phyloP scores from a whole-genome alignment of 129 eudicot species.

The Silybum marianum region DNA sequence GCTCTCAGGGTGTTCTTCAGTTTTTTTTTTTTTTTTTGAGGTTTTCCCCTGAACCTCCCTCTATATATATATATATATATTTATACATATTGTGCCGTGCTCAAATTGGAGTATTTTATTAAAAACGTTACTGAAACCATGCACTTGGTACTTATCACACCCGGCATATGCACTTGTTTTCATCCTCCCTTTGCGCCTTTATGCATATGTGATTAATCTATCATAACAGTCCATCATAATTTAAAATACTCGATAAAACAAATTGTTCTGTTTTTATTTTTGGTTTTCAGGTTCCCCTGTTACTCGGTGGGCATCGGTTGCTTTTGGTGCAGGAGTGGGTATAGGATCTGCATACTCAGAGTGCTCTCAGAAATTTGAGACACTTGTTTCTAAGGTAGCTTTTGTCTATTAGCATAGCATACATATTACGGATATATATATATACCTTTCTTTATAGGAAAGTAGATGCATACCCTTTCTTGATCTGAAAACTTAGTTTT shows the following conservation, averaged over 20 bases:
- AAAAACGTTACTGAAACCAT: not conserved
- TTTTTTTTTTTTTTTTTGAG: too few species aligned
- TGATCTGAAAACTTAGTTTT: not conserved
- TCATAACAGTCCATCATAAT: too few species aligned
- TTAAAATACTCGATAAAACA: not conserved
- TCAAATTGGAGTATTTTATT: not conserved
- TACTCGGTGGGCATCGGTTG: slow-evolving; percentile 90
- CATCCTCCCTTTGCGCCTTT: not conserved
- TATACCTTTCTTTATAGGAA: not conserved
- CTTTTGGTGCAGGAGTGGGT: slow-evolving; percentile 92
- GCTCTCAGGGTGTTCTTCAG: too few species aligned
- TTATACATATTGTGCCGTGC: too few species aligned
- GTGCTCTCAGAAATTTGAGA: slow-evolving; percentile 59
- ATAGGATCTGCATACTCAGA: slow-evolving; percentile 91
- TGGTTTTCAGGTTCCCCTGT: slow-evolving; percentile 61
- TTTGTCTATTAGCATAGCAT: not conserved
- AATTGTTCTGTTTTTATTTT: not conserved
- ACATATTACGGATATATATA: not conserved
- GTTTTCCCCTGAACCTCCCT: too few species aligned
- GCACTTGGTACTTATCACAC: not conserved
- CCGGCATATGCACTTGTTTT: too few species aligned
- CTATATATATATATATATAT: too few species aligned
- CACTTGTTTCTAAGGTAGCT: slow-evolving; percentile 37
- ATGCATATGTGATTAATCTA: not conserved
- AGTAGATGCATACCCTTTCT: not conserved